Percentiles rank a stretch among this genome's conserved stretches.
phyloP scores from a whole-genome alignment of 139 green algal genomes.

The Dunaliella primolecta region DNA sequence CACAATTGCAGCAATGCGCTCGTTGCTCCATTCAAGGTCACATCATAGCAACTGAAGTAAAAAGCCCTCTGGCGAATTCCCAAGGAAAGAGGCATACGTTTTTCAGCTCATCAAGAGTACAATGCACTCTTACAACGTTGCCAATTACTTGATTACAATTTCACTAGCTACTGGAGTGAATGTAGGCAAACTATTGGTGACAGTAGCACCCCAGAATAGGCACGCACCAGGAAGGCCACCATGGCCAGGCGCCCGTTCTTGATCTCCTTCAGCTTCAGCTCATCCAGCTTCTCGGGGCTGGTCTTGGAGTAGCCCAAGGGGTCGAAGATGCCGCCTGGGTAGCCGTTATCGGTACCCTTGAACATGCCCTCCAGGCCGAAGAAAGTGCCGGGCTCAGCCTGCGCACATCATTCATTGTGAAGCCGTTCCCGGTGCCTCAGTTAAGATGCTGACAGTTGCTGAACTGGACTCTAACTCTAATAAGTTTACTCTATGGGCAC shows the following conservation, averaged over 20 bases:
- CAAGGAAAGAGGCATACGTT: too few species aligned
- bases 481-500: too few species aligned
- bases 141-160: too few species aligned
- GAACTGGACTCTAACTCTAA: not conserved
- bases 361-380: conserved; percentile 69
- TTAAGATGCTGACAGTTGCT: not conserved
- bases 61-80: too few species aligned
- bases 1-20: too few species aligned
- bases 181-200: too few species aligned
- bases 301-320: conserved; percentile 54
- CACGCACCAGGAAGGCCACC: conserved; percentile 49
- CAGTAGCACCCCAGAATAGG: too few species aligned
- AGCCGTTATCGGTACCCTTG: conserved; percentile 57
- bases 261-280: conserved; percentile 70
- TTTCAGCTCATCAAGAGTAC: too few species aligned
- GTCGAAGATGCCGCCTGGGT: conserved; percentile 80
- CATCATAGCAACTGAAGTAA: too few species aligned
- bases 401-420: conserved; percentile 3
- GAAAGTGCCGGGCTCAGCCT: conserved; percentile 61
- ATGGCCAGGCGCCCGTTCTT: conserved; percentile 78
- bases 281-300: conserved; percentile 30
- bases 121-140: too few species aligned
- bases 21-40: too few species aligned
- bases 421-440: not conserved
- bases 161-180: too few species aligned